Evolutionary conservation across 2,329 filamentous ascomycete species (phyloP).

Genomic region (Monosporascus ibericus): DNA sequence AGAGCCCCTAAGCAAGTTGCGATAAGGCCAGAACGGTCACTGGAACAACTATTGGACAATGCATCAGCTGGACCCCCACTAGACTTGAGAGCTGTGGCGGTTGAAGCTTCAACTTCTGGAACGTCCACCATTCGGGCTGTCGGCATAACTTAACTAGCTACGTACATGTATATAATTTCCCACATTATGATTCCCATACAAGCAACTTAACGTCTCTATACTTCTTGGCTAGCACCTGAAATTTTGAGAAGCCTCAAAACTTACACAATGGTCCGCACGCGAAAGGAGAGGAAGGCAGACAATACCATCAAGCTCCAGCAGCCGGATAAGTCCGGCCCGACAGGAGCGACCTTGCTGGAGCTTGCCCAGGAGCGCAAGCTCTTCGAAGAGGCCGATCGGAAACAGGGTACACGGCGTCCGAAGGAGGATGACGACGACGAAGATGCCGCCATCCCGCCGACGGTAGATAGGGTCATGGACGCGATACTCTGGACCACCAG

Average conservation of each 20-base stretch:
- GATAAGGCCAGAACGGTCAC: too few relatives aligned
- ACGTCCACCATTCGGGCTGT: too few relatives aligned
- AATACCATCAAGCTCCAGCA: constrained; percentile 56
- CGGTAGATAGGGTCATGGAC: constrained; percentile 48
- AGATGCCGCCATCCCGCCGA: constrained; percentile 30
- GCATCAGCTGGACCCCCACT: not conserved
- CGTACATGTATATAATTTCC: too few relatives aligned
- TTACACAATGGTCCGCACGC: constrained; percentile 41
- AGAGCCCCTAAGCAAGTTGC: too few relatives aligned
- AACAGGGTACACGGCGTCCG: constrained; percentile 25
- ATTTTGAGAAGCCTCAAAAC: not conserved
- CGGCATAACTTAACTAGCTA: too few relatives aligned
- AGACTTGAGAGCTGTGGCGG: too few relatives aligned
- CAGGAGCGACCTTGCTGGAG: constrained; percentile 65
- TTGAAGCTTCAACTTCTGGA: too few relatives aligned
- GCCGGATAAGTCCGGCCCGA: constrained; percentile 60
- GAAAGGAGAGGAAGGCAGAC: constrained; percentile 39
- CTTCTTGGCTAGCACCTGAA: too few relatives aligned
- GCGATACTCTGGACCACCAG: constrained; percentile 53
- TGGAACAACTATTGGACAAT: not conserved
- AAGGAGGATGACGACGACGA: constrained; percentile 30
- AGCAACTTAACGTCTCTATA: too few relatives aligned
- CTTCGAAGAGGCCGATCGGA: constrained; percentile 41
- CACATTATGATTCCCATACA: too few relatives aligned
- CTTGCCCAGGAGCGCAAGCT: constrained; percentile 61